Evolutionary conservation across 148 eudicot species (phyloP).

Genomic region (Linanthus parryae): DNA sequence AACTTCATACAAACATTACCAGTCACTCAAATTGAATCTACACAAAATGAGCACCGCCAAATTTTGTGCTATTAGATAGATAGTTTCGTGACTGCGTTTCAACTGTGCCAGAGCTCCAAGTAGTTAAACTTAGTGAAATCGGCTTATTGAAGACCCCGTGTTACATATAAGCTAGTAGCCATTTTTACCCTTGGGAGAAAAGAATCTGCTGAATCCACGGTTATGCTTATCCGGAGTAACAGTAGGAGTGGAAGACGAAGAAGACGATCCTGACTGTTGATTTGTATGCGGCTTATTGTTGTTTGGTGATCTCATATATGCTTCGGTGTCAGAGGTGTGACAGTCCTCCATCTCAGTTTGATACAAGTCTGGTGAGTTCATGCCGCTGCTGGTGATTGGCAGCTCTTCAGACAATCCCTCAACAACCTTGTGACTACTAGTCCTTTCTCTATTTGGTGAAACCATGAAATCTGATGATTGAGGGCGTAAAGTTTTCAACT

Average conservation of each 20-base stretch:
- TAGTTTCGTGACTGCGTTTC: too few species aligned
- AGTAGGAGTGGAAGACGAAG: conserved; percentile 61
- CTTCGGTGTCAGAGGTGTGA: conserved; percentile 56
- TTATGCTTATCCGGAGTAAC: conserved; percentile 81
- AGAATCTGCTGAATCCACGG: conserved; percentile 82
- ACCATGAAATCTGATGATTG: conserved; percentile 38
- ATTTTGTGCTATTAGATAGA: too few species aligned
- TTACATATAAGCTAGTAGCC: too few species aligned
- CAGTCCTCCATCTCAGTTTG: conserved; percentile 30
- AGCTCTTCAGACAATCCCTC: conserved; percentile 45
- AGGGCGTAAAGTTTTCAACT: conserved; percentile 65
- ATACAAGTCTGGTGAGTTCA: conserved; percentile 28
- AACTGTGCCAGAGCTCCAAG: too few species aligned
- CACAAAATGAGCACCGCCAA: too few species aligned
- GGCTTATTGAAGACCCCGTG: too few species aligned
- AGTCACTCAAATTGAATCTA: too few species aligned
- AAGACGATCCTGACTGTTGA: conserved; percentile 62
- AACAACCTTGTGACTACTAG: conserved; percentile 23
- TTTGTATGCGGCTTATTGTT: conserved; percentile 39
- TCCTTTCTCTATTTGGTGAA: conserved; percentile 44
- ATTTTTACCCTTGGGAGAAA: conserved; percentile 64
- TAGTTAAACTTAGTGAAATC: too few species aligned
- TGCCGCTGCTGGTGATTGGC: conserved; percentile 43
- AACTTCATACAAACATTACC: too few species aligned
- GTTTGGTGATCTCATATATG: conserved; percentile 49